Conservation (phyloP, 2,329 filamentous ascomycete species). For the Didymella keratinophila region DNA sequence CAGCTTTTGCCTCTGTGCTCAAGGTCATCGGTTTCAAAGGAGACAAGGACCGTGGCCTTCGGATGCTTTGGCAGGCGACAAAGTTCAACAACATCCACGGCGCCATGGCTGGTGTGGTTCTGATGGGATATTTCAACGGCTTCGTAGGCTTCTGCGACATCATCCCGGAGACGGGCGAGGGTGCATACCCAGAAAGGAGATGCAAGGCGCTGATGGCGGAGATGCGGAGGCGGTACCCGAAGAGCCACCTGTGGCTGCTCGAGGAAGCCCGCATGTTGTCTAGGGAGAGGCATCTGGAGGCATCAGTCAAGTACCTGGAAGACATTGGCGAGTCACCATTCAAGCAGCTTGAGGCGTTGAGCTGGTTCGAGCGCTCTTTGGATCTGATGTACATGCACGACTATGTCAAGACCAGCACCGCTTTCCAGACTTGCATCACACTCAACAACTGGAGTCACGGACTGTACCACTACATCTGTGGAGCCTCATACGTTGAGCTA, state of each 20-base stretch:
- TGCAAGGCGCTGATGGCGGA: conserved; percentile 72
- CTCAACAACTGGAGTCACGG: conserved; percentile 88
- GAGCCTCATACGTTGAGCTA: conserved; percentile 77
- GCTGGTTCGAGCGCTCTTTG: conserved; percentile 83
- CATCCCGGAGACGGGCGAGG: conserved; percentile 68
- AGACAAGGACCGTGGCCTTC: conserved; percentile 81
- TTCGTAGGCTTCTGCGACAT: conserved; percentile 90
- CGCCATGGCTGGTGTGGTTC: conserved; percentile 81
- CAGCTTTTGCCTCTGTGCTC: conserved; percentile 84
- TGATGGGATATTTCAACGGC: conserved; percentile 88
- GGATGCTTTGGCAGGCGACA: conserved; percentile 90
- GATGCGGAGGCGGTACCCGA: conserved; percentile 81
- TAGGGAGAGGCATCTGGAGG: conserved; percentile 70
- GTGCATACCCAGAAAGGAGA: conserved; percentile 71
- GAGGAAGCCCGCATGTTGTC: conserved; percentile 84
- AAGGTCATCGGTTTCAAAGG: conserved; percentile 91
- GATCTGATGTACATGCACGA: conserved; percentile 80
- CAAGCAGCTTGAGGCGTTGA: conserved; percentile 86
- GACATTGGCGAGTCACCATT: conserved; percentile 72
- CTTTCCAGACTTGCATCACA: conserved; percentile 67
- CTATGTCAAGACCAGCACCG: conserved; percentile 75
- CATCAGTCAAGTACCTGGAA: conserved; percentile 71
- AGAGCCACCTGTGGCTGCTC: conserved; percentile 83
- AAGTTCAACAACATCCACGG: conserved; percentile 89
- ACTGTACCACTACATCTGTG: conserved; percentile 89